phyloP scores from a whole-genome alignment of 441 rosid species.

The Populus hybrid region DNA sequence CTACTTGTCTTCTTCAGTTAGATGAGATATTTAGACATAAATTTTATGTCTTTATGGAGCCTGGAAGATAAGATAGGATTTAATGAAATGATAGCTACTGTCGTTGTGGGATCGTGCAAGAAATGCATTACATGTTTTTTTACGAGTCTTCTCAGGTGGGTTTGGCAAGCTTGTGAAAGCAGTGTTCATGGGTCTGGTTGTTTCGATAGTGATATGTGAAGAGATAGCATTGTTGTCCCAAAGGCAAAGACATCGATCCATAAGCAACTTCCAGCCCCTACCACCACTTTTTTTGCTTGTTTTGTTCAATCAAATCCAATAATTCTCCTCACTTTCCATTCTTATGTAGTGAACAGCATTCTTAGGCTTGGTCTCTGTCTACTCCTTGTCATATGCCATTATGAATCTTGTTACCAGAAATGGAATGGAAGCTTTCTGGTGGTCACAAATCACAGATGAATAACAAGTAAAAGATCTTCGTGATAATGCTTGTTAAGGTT shows the following conservation, averaged over 20 bases:
- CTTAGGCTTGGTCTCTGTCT: neutral
- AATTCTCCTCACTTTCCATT: neutral
- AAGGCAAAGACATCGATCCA: slow-evolving; percentile 1
- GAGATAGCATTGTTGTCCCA: neutral
- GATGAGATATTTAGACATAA: neutral
- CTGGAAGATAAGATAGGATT: neutral
- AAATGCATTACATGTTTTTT: neutral
- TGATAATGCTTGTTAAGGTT: no score
- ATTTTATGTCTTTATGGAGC: neutral
- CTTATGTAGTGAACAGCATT: neutral
- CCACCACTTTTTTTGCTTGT: neutral
- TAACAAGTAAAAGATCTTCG: neutral
- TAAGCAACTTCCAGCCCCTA: neutral
- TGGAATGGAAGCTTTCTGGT: neutral
- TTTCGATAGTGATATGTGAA: neutral
- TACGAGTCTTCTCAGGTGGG: neutral
- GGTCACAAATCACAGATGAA: neutral
- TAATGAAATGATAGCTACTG: neutral
- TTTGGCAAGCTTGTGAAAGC: slow-evolving; percentile 17
- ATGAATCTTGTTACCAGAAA: neutral
- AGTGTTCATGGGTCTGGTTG: neutral
- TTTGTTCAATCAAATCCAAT: neutral
- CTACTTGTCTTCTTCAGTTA: neutral
- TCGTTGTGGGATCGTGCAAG: slow-evolving; percentile 7
- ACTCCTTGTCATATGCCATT: neutral